These are phyloP conservation scores for Polymyxa betae DNA, from an alignment of 208 protist species.

Conservation along the genomic window DNA sequence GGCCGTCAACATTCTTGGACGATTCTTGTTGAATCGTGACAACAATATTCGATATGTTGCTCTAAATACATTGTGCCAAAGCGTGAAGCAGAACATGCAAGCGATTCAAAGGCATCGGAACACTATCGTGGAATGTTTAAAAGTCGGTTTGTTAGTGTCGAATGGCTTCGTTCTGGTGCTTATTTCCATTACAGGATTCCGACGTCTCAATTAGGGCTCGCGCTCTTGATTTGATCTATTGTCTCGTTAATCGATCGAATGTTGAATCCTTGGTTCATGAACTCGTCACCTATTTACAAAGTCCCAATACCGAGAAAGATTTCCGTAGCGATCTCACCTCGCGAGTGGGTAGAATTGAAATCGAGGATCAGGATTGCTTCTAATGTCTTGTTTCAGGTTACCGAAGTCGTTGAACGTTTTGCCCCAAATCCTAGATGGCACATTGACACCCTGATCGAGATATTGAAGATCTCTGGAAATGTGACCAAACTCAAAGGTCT, in stretches of 20 bases:
- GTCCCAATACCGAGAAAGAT: not conserved
- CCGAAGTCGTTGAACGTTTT: conserved; percentile 46
- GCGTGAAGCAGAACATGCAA: conserved; percentile 77
- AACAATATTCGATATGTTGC: conserved; percentile 98
- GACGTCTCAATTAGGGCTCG: conserved; percentile 91
- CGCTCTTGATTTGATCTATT: conserved; percentile 87
- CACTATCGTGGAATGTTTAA: conserved; percentile 92
- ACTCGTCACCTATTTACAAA: conserved; percentile 56
- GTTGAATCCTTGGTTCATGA: conserved; percentile 61
- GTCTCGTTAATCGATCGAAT: conserved; percentile 86
- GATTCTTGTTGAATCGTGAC: conserved; percentile 93
- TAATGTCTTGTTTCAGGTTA: conserved; percentile 2
- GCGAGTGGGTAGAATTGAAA: not conserved
- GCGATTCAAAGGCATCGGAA: conserved; percentile 88
- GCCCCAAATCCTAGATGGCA: conserved; percentile 81
- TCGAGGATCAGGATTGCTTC: not conserved
- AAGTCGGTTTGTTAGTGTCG: conserved; percentile 92
- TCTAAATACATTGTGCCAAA: conserved; percentile 86
- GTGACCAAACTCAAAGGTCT: not conserved
- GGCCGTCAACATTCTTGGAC: conserved; percentile 95
- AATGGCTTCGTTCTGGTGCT: conserved; percentile 79
- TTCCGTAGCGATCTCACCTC: not conserved
- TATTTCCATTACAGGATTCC: conserved; percentile 81
- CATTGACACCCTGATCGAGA: conserved; percentile 89
- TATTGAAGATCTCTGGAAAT: conserved; percentile 78